A percentile compares a stretch with the other conserved stretches of the same genome.
Conservation (phyloP, 768 basidiomycete genomes). For the Hypholoma sublateritium region DNA sequence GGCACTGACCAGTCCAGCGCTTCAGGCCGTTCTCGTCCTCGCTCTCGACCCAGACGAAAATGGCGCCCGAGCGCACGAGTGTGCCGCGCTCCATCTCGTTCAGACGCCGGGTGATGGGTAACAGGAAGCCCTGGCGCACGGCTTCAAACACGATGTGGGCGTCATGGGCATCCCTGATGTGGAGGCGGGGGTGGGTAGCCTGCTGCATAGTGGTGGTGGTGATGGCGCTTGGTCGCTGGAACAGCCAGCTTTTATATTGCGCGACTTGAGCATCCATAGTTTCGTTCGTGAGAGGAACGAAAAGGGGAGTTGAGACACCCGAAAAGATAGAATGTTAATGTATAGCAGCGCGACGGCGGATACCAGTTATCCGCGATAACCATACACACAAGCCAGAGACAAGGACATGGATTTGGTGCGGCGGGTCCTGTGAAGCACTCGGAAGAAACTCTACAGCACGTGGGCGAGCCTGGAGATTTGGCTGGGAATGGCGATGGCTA, state of each 20-base stretch:
- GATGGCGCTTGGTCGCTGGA: constrained; percentile 1
- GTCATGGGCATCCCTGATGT: constrained; percentile 64
- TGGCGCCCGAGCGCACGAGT: constrained; percentile 57
- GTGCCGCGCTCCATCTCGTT: constrained; percentile 60
- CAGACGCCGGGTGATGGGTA: constrained; percentile 52
- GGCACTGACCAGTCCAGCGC: constrained; percentile 56
- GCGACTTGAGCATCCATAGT: constrained; percentile 18
- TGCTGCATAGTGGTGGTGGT: constrained; percentile 44
- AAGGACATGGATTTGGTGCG: constrained; percentile 33
- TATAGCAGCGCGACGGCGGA: constrained; percentile 13
- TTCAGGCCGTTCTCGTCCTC: constrained; percentile 66
- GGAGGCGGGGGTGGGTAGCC: constrained; percentile 63
- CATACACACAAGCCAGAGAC: constrained; percentile 21
- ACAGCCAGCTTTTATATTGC: constrained; percentile 21
- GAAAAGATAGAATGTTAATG: constrained; percentile 16
- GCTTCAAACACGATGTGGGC: constrained; percentile 69
- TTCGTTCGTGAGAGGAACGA: constrained; percentile 28
- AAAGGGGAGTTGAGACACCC: constrained; percentile 15
- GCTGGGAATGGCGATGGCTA: constrained; percentile 23
- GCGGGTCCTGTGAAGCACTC: constrained; percentile 23
- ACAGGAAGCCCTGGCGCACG: constrained; percentile 54
- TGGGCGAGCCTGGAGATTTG: constrained; percentile 19
- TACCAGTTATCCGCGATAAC: constrained; percentile 25
- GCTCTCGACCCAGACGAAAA: constrained; percentile 72
- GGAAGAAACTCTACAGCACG: constrained; percentile 25